These are phyloP conservation scores for Pyrenophora graminea DNA, from an alignment of 2,329 filamentous ascomycete genomes.

Conservation along the genomic window DNA sequence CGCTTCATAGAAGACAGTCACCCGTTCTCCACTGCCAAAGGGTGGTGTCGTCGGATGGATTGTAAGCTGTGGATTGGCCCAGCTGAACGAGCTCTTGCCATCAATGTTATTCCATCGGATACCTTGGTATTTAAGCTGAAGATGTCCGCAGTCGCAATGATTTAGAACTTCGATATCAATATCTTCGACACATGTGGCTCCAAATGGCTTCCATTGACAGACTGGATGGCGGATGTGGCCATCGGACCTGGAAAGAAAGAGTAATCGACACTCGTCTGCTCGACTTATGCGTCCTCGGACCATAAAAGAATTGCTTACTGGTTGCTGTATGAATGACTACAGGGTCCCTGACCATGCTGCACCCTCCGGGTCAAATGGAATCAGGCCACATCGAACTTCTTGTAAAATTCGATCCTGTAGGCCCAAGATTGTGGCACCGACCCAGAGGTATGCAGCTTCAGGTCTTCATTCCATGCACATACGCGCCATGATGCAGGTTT, in stretches of 20 bases:
- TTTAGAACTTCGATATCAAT: not conserved
- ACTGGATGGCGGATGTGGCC: not conserved
- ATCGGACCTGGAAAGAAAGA: not conserved
- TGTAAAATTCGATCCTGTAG: not conserved
- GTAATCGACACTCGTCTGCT: not conserved
- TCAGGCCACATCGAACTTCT: not conserved
- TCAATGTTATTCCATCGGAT: not conserved
- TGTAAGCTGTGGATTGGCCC: not conserved
- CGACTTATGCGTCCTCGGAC: not conserved
- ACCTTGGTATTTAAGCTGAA: not conserved
- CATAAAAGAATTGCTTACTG: not conserved
- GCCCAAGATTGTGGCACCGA: not conserved
- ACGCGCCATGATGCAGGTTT: not conserved
- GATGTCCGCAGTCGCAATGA: not conserved
- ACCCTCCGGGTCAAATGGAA: not conserved
- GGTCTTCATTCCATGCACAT: slow-evolving; percentile 1
- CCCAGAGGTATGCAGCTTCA: not conserved
- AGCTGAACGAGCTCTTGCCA: not conserved
- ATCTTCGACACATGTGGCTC: not conserved
- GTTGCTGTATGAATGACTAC: slow-evolving; percentile 1
- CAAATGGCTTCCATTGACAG: slow-evolving; percentile 2
- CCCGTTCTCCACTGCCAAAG: not conserved
- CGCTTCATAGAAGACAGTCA: not conserved
- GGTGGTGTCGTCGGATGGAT: not conserved
- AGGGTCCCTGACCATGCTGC: not conserved